Base-by-base conservation (phyloP, 2,329 filamentous ascomycete species). In the Sclerotinia sclerotiorum region DNA sequence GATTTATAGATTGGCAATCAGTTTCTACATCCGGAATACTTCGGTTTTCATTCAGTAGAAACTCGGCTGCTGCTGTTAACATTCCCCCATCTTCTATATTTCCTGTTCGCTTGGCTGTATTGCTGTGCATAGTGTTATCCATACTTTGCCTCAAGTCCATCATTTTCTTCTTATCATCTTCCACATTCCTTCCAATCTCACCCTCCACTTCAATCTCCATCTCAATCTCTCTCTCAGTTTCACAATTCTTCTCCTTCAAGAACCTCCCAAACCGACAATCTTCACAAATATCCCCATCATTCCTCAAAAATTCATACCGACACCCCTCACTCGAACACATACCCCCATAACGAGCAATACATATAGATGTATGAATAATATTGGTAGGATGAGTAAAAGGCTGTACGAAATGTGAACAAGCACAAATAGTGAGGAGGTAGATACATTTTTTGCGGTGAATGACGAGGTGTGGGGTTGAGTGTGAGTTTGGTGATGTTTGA, bases 111-210 rank as follows among this genome's bases (percentile, higher is more conserved):
- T 39, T 4, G 2, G 2, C 11, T 13, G 11, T 42, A 42, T 42
- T 42, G 39, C 39, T 42, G 39, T 5, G 39, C 48, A n/a, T 49
- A n/a, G 46, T 8, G 7, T 49, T 49, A 39, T 15, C 11, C 4
- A 13, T 24, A 21, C n/a, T 10, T 3, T 1, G 1, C 2, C 0
- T 24, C 1, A 0, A 13, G 4, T 35, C 29, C 19, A 55, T 35
- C 10, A 2, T 4, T n/a, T 35, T 1, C 8, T n/a, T 11, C 4
- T 15, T 7, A 7, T 42, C 39, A 4, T 32, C 17, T 21, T 21
- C 17, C 27, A 21, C 11, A 15, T 35, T 24, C 3, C 27, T 11
- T 5, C 17, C 7, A 29, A n/a, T 17, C 7, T 19, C 54, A 39
- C 32, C 39, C 21, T 11, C 11, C 32, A 15, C 15, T 4, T 8